phyloP scores from a whole-genome alignment of 169 alveolate species.

The Eimeria maxima region DNA sequence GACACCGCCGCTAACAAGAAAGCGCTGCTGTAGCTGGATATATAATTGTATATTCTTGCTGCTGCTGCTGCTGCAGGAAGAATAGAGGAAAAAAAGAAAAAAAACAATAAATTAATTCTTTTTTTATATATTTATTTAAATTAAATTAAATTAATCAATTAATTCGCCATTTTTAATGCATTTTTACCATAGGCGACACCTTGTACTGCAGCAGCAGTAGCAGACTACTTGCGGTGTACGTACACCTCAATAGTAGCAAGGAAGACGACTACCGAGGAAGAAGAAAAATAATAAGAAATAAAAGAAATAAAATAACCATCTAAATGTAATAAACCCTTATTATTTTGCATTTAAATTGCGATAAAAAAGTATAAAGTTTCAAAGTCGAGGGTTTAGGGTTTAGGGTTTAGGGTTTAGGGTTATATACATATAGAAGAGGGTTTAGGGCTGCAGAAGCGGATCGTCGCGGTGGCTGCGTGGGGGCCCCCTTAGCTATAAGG shows the following conservation, averaged over 20 bases:
- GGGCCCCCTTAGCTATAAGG: not conserved
- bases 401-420: constrained; percentile 32
- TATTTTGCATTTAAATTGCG: not conserved
- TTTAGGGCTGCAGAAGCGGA: not conserved
- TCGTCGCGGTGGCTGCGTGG: not conserved
- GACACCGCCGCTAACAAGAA: not conserved
- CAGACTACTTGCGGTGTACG: not conserved
- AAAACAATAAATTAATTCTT: not conserved
- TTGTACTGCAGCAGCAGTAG: not conserved
- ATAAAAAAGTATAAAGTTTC: not conserved
- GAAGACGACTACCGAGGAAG: not conserved
- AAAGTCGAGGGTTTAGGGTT: not conserved
- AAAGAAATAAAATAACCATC: not conserved
- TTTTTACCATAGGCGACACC: not conserved
- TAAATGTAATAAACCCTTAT: not conserved
- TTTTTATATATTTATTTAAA: not conserved
- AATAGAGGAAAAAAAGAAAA: not conserved
- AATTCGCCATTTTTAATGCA: not conserved
- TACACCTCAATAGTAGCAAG: not conserved
- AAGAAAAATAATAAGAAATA: not conserved
- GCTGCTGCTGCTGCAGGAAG: too few relatives aligned
- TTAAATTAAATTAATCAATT: not conserved
- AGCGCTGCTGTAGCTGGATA: not conserved
- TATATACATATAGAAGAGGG: too few relatives aligned
- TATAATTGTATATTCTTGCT: too few relatives aligned